Conservation (phyloP, 306 rosid species). For the Sophora flavescens region DNA sequence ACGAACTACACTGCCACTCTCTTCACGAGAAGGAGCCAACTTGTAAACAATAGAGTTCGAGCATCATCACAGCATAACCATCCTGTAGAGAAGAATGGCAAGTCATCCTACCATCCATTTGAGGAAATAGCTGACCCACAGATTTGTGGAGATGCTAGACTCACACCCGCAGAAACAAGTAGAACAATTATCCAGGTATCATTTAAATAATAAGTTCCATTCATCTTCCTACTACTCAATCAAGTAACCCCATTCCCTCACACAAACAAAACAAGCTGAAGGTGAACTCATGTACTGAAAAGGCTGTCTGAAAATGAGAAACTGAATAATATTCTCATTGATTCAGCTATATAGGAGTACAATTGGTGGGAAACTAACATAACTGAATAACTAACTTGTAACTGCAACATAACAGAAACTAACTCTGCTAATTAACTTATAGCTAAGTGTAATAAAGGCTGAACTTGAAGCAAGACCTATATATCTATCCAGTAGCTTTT, state of each 20-base stretch:
- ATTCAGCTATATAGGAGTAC: too few species aligned
- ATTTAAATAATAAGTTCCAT: not conserved
- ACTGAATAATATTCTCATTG: too few species aligned
- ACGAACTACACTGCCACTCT: conserved; percentile 38
- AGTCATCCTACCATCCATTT: conserved; percentile 85
- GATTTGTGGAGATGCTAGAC: conserved; percentile 65
- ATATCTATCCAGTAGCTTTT: conserved; percentile 27
- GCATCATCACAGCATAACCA: conserved; percentile 69
- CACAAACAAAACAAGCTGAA: not conserved
- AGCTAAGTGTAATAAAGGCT: too few species aligned
- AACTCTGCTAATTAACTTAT: too few species aligned
- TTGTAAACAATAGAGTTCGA: conserved; percentile 63
- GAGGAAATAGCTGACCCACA: conserved; percentile 71
- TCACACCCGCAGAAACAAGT: conserved; percentile 77
- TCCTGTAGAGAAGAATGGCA: conserved; percentile 67
- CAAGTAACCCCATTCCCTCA: not conserved
- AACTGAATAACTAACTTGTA: too few species aligned
- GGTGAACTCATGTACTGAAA: too few species aligned
- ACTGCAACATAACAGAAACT: too few species aligned
- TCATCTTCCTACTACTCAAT: conserved; percentile 33
- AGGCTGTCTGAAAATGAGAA: too few species aligned
- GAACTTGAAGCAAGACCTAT: conserved; percentile 23
- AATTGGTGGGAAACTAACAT: too few species aligned
- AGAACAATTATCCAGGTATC: conserved; percentile 92
- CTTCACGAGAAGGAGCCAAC: conserved; percentile 54